These are phyloP conservation scores for Tricholoma matsutake DNA, from an alignment of 768 basidiomycete species.

Conservation along the genomic window DNA sequence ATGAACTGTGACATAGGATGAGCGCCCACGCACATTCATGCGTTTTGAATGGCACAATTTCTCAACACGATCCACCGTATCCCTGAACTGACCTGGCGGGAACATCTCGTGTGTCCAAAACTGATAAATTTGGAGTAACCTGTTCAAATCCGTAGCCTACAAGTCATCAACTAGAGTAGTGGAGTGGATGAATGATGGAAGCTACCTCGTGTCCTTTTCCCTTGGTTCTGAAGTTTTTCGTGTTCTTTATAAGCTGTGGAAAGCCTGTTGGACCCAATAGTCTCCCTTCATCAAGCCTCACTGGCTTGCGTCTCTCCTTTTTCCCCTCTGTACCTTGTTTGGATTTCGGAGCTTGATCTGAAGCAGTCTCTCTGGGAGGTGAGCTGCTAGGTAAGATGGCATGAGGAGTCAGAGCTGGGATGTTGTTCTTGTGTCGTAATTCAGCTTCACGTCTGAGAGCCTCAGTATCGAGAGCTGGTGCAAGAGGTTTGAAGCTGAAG, in stretches of 20 bases:
- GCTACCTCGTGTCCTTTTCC: conserved; percentile 93
- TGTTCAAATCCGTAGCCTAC: conserved; percentile 77
- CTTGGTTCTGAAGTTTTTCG: conserved; percentile 74
- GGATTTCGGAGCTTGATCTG: conserved; percentile 21
- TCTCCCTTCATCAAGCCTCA: conserved; percentile 72
- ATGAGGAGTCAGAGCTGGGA: conserved; percentile 37
- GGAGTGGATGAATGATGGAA: conserved; percentile 3
- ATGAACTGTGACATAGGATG: background rate
- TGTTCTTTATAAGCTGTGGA: conserved; percentile 70
- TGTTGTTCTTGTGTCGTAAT: conserved; percentile 38
- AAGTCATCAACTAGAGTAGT: background rate
- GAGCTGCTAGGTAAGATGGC: conserved; percentile 49
- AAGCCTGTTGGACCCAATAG: conserved; percentile 76
- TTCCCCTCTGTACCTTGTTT: conserved; percentile 27
- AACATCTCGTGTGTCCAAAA: conserved; percentile 95
- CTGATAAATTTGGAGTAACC: conserved; percentile 82
- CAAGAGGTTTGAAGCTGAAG: conserved; percentile 44
- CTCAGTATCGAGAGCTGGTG: conserved; percentile 50
- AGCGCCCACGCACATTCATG: conserved; percentile 64
- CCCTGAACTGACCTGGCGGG: conserved; percentile 83
- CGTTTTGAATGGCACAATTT: conserved; percentile 82
- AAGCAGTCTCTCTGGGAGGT: conserved; percentile 36
- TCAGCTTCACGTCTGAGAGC: conserved; percentile 54
- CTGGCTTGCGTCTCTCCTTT: conserved; percentile 48
- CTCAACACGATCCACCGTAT: conserved; percentile 85